These are phyloP conservation scores for Favolaschia claudopus DNA, from an alignment of 768 basidiomycete species.

Conservation along the genomic window DNA sequence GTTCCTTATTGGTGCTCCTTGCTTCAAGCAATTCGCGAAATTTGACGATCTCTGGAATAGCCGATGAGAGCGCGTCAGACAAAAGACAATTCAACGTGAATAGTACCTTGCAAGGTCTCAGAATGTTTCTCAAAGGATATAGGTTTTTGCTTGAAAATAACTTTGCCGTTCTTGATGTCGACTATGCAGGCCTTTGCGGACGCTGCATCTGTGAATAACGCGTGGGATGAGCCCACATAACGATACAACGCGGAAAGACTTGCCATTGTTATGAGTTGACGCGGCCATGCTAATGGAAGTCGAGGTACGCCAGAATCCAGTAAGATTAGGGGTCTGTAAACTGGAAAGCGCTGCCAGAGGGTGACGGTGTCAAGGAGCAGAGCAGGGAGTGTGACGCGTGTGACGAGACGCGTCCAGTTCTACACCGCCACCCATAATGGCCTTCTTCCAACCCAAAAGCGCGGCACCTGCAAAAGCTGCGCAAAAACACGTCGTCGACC, in stretches of 20 bases:
- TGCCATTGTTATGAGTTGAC: constrained; percentile 32
- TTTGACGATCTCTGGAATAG: constrained; percentile 69
- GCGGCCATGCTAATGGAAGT: no score
- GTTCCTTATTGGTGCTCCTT: constrained; percentile 52
- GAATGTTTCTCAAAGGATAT: constrained; percentile 79
- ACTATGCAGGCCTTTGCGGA: constrained; percentile 52
- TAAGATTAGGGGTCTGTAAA: no score
- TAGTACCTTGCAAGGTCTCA: constrained; percentile 83
- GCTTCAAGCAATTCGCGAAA: constrained; percentile 78
- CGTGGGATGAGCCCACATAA: constrained; percentile 34
- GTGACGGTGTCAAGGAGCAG: not conserved
- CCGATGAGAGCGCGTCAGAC: not conserved
- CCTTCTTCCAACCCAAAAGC: constrained; percentile 69
- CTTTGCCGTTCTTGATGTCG: constrained; percentile 81
- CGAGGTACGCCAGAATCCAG: no score
- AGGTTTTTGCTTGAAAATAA: constrained; percentile 77
- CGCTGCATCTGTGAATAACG: constrained; percentile 43
- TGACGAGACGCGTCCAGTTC: constrained; percentile 7
- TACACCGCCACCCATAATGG: constrained; percentile 48
- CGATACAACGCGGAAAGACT: constrained; percentile 25
- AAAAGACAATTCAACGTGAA: constrained; percentile 28
- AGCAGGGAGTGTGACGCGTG: not conserved
- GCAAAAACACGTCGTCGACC: constrained; percentile 57
- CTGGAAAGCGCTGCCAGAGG: not conserved
- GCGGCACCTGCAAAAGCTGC: constrained; percentile 43